phyloP scores from a whole-genome alignment of 345 rosid genomes.

The Brassica incana region DNA sequence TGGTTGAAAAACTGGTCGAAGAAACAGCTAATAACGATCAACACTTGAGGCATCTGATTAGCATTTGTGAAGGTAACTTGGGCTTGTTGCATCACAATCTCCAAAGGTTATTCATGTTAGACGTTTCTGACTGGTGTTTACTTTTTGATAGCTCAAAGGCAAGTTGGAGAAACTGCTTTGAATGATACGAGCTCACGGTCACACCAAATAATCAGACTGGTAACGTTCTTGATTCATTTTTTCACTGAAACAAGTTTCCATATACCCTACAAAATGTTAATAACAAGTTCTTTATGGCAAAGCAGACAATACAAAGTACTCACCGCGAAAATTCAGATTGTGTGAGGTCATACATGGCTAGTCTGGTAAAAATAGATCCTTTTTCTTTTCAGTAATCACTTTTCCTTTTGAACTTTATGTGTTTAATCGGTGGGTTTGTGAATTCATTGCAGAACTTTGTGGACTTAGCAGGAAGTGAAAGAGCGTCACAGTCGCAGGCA shows the following conservation, averaged over 20 bases:
- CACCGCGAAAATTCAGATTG: slow-evolving; percentile 92
- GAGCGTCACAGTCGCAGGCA: slow-evolving; percentile 95
- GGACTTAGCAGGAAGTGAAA: slow-evolving; percentile 99
- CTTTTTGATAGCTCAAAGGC: slow-evolving; percentile 78
- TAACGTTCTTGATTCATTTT: slow-evolving; percentile 35
- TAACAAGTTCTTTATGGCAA: slow-evolving; percentile 30
- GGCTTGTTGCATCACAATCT: slow-evolving; percentile 9
- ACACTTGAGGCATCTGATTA: slow-evolving; percentile 79
- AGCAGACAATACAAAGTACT: slow-evolving; percentile 87
- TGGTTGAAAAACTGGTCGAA: slow-evolving; percentile 94
- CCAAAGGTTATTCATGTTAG: not conserved
- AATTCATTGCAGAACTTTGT: slow-evolving; percentile 82
- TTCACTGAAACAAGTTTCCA: not conserved
- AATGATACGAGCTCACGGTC: slow-evolving; percentile 97
- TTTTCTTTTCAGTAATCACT: not conserved
- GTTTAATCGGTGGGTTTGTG: slow-evolving; percentile 39
- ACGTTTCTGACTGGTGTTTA: slow-evolving; percentile 20
- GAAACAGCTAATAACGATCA: slow-evolving; percentile 78
- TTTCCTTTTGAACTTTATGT: slow-evolving; percentile 52
- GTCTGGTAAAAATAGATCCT: slow-evolving; percentile 62
- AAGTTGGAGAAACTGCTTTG: slow-evolving; percentile 98
- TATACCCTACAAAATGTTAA: slow-evolving; percentile 22
- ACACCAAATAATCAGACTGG: slow-evolving; percentile 97
- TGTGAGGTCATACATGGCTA: slow-evolving; percentile 92
- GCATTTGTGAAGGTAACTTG: slow-evolving; percentile 86